Percentiles rank a stretch among this genome's conserved stretches.
Conservation (phyloP, 352 stramenopile genomes). For the Pythium phragmiticola region DNA sequence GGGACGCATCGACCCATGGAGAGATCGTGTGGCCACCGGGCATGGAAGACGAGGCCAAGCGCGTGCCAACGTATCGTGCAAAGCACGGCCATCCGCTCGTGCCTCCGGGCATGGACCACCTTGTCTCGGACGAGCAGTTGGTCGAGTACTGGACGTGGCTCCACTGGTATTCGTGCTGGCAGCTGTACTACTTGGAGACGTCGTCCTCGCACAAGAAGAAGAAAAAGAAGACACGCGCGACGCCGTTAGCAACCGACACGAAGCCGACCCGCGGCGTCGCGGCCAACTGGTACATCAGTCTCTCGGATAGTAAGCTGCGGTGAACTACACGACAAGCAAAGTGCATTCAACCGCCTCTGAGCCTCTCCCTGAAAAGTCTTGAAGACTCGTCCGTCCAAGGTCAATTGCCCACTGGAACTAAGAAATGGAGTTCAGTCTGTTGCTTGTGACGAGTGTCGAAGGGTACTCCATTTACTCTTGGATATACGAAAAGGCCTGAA, state of each 20-base stretch:
- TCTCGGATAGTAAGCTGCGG: constrained; percentile 1
- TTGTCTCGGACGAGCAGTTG: constrained; percentile 54
- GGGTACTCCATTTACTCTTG: constrained; percentile 43
- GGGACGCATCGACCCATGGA: neutral
- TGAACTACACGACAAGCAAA: neutral
- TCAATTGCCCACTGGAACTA: too few relatives aligned
- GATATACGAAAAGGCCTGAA: constrained; percentile 68
- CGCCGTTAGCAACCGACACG: neutral
- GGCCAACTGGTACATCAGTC: constrained; percentile 9
- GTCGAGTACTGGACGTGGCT: constrained; percentile 65
- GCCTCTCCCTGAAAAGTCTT: too few relatives aligned
- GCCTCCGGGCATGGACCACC: constrained; percentile 47
- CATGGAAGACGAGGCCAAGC: constrained; percentile 40
- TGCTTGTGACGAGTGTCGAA: too few relatives aligned
- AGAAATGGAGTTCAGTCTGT: too few relatives aligned
- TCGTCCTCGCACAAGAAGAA: constrained; percentile 18
- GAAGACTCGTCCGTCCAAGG: too few relatives aligned
- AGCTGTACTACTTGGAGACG: constrained; percentile 57
- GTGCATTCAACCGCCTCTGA: too few relatives aligned
- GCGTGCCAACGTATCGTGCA: constrained; percentile 22
- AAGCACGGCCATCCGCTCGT: constrained; percentile 33
- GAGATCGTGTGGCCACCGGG: constrained; percentile 47
- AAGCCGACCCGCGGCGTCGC: neutral
- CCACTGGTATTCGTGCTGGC: constrained; percentile 69
- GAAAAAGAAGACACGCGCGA: neutral